Base-by-base conservation (phyloP, 2,329 filamentous ascomycete species). In the Sporothrix globosa region DNA sequence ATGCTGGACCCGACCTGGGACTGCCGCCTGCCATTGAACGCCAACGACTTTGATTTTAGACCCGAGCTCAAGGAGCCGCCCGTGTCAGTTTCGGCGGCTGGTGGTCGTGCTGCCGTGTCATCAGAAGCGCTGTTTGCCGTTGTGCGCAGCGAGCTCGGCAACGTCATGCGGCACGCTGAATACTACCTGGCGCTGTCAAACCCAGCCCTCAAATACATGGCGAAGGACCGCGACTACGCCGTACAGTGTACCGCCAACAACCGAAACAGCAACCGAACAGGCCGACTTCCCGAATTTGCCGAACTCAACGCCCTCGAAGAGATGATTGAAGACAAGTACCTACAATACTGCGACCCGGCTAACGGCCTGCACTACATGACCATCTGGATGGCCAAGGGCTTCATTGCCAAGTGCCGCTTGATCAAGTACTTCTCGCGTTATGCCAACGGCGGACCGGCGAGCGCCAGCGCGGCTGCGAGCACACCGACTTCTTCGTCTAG, bases 371-470 rank as follows among this genome's bases (percentile, higher is more conserved):
- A 84, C n/a, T 80, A 76, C 67, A 78, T 83, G 74, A 79, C 81
- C 0, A 73, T 81, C 0, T 81, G 81, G 79, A 78, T 74, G 0
- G 75, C 78, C 1, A 73, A 85, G 13, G 77, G 74, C 0, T 78
- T 80, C 5, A 70, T 90, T 3, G 83, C 86, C 0, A 87, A 83
- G 74, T 77, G 72, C 60, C 82, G 80, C 1, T 81, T 90, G 0
- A 70, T 88, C 66, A 83, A 87, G 65, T 78, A 84, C 70, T 68
- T 30, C 27, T 68, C 53, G 10, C 14, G 17, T 7, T 58, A 50
- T 41, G 44, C 46, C 46, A 41, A 60, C 19, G 56, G 56, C 19
- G 34, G 34, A 3, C 24, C 50, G 50, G 17, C n/a, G 3, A 50
- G 48, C 17, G 21, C 52, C 4, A 14, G 52, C 21, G 9, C 24